phyloP scores from a whole-genome alignment of 1,284 basidiomycete genomes.

The Paramarasmius palmivorus region DNA sequence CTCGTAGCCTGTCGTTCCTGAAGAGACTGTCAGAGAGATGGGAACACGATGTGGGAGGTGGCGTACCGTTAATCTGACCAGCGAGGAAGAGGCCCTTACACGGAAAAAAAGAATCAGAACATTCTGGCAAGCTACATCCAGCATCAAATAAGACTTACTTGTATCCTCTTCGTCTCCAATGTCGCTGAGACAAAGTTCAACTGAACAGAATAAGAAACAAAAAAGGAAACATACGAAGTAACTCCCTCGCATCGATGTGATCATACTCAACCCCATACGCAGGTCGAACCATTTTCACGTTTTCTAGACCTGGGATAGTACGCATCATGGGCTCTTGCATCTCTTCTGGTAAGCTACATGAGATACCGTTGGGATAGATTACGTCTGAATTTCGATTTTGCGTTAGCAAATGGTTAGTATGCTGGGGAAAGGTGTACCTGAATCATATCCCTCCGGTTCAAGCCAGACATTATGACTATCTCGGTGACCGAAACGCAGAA shows the following conservation, averaged over 20 bases:
- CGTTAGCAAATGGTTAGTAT: background rate
- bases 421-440: constrained; percentile 43
- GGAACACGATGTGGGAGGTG: too few relatives aligned
- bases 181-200: constrained; percentile 49
- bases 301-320: constrained; percentile 82
- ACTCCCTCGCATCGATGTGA: constrained; percentile 84
- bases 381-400: constrained; percentile 49
- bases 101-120: background rate
- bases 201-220: constrained; percentile 8
- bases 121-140: background rate
- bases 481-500: constrained; percentile 78
- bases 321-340: constrained; percentile 79
- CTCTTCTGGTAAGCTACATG: constrained; percentile 84
- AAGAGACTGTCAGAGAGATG: too few relatives aligned
- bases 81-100: constrained; percentile 85
- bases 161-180: constrained; percentile 82
- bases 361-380: constrained; percentile 89
- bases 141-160: constrained; percentile 40
- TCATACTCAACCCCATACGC: constrained; percentile 95
- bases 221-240: constrained; percentile 53
- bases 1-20: constrained; percentile 88
- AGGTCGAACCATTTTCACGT: constrained; percentile 77
- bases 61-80: constrained; percentile 84
- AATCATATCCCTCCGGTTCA: constrained; percentile 89
- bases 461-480: constrained; percentile 80